A percentile compares a stretch with the other conserved stretches of the same genome.
Conservation (phyloP, 2,329 filamentous ascomycete genomes). For the Scedosporium aurantiacum region DNA sequence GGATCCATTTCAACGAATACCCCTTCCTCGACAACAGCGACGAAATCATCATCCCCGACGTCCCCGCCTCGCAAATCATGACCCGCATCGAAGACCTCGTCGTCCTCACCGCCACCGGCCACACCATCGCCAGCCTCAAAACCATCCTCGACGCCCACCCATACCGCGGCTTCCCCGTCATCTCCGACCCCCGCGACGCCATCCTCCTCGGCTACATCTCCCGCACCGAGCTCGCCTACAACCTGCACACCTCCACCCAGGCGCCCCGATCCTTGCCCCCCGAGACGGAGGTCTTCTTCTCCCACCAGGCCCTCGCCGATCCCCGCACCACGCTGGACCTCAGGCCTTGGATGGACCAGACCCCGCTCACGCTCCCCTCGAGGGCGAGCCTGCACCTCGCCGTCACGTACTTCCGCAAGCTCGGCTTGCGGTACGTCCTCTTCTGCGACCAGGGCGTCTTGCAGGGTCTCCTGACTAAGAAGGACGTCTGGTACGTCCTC, state of each 20-base stretch:
- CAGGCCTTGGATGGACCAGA: constrained; percentile 97
- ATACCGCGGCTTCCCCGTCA: constrained; percentile 86
- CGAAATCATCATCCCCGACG: constrained; percentile 63
- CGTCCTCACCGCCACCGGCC: constrained; percentile 74
- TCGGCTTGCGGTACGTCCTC: constrained; percentile 81
- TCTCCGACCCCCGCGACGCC: constrained; percentile 65
- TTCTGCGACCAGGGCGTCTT: constrained; percentile 75
- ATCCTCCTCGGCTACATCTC: constrained; percentile 88
- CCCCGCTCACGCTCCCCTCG: constrained; percentile 78
- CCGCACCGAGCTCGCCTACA: constrained; percentile 77
- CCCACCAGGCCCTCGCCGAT: constrained; percentile 71
- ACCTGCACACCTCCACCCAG: constrained; percentile 52
- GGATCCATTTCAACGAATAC: constrained; percentile 94
- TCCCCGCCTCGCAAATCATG: constrained; percentile 82
- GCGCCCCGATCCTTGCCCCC: constrained; percentile 48
- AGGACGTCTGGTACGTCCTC: constrained; percentile 90
- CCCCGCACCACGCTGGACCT: constrained; percentile 72
- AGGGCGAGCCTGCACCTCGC: constrained; percentile 72
- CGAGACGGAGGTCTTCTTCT: constrained; percentile 73
- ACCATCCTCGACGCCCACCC: constrained; percentile 61
- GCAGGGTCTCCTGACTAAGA: constrained; percentile 85
- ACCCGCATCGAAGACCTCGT: constrained; percentile 84
- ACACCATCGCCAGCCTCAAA: constrained; percentile 69
- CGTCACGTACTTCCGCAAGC: constrained; percentile 85
- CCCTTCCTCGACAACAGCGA: constrained; percentile 87